phyloP scores from a whole-genome alignment of 768 basidiomycete genomes.

The Podaxis sp. region DNA sequence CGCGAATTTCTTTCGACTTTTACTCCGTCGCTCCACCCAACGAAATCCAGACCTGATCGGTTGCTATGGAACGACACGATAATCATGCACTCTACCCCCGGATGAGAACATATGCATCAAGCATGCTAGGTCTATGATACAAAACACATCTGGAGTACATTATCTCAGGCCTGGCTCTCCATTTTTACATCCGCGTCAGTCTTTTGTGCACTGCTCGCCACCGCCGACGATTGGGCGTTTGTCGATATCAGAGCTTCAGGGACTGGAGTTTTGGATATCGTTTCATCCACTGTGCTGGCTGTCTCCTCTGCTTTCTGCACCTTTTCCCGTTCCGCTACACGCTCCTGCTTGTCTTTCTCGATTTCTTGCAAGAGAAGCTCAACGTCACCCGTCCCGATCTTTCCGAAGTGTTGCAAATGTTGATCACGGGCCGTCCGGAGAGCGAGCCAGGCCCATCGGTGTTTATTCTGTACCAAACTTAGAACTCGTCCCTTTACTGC shows the following conservation, averaged over 20 bases:
- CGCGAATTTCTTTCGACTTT: constrained; percentile 15
- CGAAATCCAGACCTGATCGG: not conserved
- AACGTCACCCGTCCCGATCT: constrained; percentile 79
- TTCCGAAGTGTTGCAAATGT: constrained; percentile 76
- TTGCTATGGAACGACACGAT: not conserved
- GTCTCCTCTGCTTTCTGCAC: constrained; percentile 37
- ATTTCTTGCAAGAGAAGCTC: constrained; percentile 50
- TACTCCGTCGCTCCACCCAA: not conserved
- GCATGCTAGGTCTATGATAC: not conserved
- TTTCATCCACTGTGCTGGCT: constrained; percentile 29
- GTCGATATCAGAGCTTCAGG: constrained; percentile 18
- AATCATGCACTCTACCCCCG: not conserved
- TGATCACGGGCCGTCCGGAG: constrained; percentile 74
- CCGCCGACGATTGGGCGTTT: constrained; percentile 23
- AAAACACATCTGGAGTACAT: not conserved
- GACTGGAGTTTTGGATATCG: constrained; percentile 33
- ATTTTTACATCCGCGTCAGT: constrained; percentile 50
- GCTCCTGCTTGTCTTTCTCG: constrained; percentile 39
- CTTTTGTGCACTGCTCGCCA: constrained; percentile 26
- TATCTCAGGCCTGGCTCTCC: constrained; percentile 35
- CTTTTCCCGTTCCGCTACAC: constrained; percentile 32
- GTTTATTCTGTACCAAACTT: constrained; percentile 56
- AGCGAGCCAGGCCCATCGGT: constrained; percentile 79
- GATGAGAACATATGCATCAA: not conserved
- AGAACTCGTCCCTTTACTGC: constrained; percentile 10